Conservation (phyloP, 164 flowering plant genomes). For the Stephania cephalantha region DNA sequence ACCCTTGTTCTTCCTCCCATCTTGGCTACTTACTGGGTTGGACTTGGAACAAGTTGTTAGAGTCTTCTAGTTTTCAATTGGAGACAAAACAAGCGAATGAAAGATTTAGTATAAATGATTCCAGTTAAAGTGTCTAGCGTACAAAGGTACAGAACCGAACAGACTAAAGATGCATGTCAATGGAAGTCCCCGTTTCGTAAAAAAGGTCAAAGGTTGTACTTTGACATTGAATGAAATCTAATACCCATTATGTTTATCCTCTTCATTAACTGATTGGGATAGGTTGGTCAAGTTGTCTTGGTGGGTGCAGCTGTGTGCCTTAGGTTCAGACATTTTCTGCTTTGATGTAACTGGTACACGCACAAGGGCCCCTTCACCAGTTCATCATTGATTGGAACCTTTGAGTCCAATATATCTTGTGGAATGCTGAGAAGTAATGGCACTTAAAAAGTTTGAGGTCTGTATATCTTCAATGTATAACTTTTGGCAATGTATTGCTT, state of each 20-base stretch:
- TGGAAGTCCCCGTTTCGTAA: too few species aligned
- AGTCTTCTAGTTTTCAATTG: neutral
- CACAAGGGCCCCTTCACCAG: neutral
- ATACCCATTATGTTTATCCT: neutral
- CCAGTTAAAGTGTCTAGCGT: too few species aligned
- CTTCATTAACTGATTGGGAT: neutral
- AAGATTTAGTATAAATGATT: neutral
- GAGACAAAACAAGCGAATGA: neutral
- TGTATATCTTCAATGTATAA: neutral
- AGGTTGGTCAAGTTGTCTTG: neutral
- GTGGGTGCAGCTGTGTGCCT: neutral
- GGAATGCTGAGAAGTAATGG: neutral
- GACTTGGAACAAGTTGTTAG: neutral
- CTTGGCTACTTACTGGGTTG: neutral
- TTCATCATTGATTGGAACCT: constrained; percentile 8
- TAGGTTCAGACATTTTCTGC: neutral
- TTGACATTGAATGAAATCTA: neutral
- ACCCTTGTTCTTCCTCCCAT: neutral
- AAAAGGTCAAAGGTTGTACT: too few species aligned
- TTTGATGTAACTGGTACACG: neutral
- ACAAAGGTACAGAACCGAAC: too few species aligned
- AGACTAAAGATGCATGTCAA: too few species aligned
- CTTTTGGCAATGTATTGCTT: neutral
- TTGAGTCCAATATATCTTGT: neutral
- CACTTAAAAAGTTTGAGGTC: neutral